Evolutionary conservation across 108 stramenopile genomes (phyloP), one percentile per base, ranked within the genome.

Genomic region (Fragilaria crotonensis): DNA sequence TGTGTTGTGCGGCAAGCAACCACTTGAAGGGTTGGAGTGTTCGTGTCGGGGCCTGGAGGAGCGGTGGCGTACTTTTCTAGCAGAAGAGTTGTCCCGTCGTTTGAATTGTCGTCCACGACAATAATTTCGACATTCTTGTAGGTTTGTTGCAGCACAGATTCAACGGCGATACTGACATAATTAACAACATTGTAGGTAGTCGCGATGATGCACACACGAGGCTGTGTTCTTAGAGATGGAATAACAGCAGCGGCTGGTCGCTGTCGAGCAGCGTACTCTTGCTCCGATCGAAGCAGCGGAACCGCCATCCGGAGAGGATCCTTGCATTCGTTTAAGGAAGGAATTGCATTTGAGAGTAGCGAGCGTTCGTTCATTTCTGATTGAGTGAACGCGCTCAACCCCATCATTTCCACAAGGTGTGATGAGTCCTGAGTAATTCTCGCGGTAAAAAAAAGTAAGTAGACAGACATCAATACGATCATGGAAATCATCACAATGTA

Each of bases 51-150:
- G 21, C 20, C 49, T 21, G 49, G 20, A 50, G 49, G 49, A n/a
- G 21, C 21, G 17, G 49, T 50, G 9, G 20, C 49, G 21, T 50
- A 50, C 21, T 50, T 50, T 22, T 50, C 20, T 7, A 50, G 49
- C 49, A 50, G 21, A 7, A 50, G 49, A n/a, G 21, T 21, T 5
- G 49, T 50, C 19, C 49, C 49, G 19, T 50, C 49, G 19, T 22
- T 50, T 20, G 49, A 50, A 20, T 50, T n/a, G 49, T 50, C 49
- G 19, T 50, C 49, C 7, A 50, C 21, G 19, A 50, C 49, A 50
- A 50, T 50, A 50, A 50, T 50, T 20, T 50, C 49, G 5, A 50
- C 18, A 50, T 50, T n/a, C 19, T 50, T 9, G 19, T 50, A 22
- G 7, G 49, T 50, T 50, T 50, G 49, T 5, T 22, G 18, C 5